These are phyloP conservation scores for Eutrema japonicum DNA, from an alignment of 345 rosid species.

Conservation along the genomic window DNA sequence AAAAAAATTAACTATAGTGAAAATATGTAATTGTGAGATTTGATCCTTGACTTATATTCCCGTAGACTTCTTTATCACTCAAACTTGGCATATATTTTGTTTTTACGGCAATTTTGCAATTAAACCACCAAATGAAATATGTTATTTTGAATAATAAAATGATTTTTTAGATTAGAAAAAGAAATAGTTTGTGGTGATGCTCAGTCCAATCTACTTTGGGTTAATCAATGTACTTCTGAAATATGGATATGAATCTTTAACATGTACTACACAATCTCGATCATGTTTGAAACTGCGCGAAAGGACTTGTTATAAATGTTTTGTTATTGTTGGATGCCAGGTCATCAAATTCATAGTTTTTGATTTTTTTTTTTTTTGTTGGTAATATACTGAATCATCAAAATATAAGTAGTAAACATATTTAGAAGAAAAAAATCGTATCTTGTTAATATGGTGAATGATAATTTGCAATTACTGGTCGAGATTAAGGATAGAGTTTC, in stretches of 20 bases:
- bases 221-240: not conserved
- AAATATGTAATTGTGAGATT: not conserved
- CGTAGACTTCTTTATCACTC: not conserved
- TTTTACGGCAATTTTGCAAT: not conserved
- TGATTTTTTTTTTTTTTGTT: too few species aligned
- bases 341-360: not conserved
- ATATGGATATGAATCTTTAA: not conserved
- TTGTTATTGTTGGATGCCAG: not conserved
- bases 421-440: not conserved
- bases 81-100: too few species aligned
- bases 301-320: not conserved
- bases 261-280: not conserved
- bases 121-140: too few species aligned
- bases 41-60: not conserved
- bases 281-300: not conserved
- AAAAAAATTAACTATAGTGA: not conserved
- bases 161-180: not conserved
- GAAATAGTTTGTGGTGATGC: not conserved
- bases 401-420: too few species aligned
- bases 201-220: constrained; percentile 1
- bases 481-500: not conserved
- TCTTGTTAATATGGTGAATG: not conserved
- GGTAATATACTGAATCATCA: not conserved
- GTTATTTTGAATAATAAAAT: not conserved
- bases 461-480: not conserved